A percentile compares a stretch with the other conserved stretches of the same genome.
Evolutionary conservation across 176 grass and related monocot genomes (phyloP).

Genomic region (Ampelocalamus luodianensis): DNA sequence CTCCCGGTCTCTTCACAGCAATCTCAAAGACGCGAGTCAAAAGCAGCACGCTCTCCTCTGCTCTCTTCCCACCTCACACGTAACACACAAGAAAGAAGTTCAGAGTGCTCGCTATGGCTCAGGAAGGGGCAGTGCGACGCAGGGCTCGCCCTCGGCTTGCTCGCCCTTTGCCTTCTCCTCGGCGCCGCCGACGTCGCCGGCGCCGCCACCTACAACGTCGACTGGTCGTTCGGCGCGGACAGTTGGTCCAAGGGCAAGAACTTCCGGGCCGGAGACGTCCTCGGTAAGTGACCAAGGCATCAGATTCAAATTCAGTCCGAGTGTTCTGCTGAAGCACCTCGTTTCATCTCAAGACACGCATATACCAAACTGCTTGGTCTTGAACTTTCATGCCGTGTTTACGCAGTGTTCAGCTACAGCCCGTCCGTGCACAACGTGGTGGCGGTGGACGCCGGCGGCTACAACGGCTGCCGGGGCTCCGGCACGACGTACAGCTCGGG

Average conservation of each 20-base stretch:
- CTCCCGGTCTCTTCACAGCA: slow-evolving; percentile 1
- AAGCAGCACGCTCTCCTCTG: slow-evolving; percentile 22
- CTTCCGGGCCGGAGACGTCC: slow-evolving; percentile 68
- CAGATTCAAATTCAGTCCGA: neutral
- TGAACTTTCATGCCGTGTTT: neutral
- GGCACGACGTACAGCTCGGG: slow-evolving; percentile 58
- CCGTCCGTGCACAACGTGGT: slow-evolving; percentile 71
- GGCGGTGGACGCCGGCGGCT: slow-evolving; percentile 58
- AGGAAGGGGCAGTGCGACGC: slow-evolving; percentile 70
- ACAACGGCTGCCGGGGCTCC: slow-evolving; percentile 58
- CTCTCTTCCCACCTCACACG: neutral
- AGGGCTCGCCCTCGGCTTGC: slow-evolving; percentile 44
- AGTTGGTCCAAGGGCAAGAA: slow-evolving; percentile 60
- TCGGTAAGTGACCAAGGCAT: slow-evolving; percentile 44
- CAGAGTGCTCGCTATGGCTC: slow-evolving; percentile 51
- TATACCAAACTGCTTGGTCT: neutral
- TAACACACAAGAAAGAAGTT: neutral
- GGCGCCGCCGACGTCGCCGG: slow-evolving; percentile 28
- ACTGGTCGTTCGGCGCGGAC: slow-evolving; percentile 61
- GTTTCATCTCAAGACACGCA: neutral
- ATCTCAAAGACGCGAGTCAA: slow-evolving; percentile 3
- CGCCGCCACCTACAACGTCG: slow-evolving; percentile 60
- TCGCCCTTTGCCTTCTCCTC: slow-evolving; percentile 48
- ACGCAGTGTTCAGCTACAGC: slow-evolving; percentile 77
- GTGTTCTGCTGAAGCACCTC: neutral